Evolutionary conservation across 2,329 filamentous ascomycete species (phyloP).

Genomic region (Penicillium sp.): DNA sequence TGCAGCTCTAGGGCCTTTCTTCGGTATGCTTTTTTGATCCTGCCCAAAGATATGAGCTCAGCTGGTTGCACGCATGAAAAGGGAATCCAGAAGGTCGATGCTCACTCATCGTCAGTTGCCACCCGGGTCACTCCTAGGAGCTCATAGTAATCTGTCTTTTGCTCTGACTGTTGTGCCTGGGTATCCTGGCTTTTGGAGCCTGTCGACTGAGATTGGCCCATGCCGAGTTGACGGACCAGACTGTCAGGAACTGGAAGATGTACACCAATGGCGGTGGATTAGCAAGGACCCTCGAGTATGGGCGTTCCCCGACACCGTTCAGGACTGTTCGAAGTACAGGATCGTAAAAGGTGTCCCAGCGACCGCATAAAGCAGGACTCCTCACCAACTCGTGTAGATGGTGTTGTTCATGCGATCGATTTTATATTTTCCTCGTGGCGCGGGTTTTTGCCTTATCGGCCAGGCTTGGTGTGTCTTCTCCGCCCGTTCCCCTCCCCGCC

Average conservation of each 20-base stretch:
- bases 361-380: background rate
- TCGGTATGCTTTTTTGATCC: constrained; percentile 91
- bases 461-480: background rate
- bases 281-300: background rate
- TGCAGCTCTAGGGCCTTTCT: constrained; percentile 90
- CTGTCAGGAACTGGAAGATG: too few species aligned
- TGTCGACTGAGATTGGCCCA: constrained; percentile 51
- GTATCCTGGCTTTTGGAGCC: constrained; percentile 23
- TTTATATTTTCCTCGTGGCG: background rate
- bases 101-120: constrained; percentile 74
- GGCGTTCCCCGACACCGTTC: too few species aligned
- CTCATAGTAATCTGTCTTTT: constrained; percentile 64
- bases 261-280: background rate
- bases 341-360: background rate
- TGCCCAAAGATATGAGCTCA: constrained; percentile 37
- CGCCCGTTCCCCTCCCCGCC: constrained; percentile 2
- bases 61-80: background rate
- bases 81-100: background rate
- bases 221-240: constrained; percentile 15
- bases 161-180: constrained; percentile 20
- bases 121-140: constrained; percentile 71
- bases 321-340: background rate
- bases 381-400: background rate
- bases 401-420: background rate
- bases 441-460: background rate